These are phyloP conservation scores for Colletotrichum theobromicola DNA, from an alignment of 2,329 filamentous ascomycete species.

Conservation along the genomic window DNA sequence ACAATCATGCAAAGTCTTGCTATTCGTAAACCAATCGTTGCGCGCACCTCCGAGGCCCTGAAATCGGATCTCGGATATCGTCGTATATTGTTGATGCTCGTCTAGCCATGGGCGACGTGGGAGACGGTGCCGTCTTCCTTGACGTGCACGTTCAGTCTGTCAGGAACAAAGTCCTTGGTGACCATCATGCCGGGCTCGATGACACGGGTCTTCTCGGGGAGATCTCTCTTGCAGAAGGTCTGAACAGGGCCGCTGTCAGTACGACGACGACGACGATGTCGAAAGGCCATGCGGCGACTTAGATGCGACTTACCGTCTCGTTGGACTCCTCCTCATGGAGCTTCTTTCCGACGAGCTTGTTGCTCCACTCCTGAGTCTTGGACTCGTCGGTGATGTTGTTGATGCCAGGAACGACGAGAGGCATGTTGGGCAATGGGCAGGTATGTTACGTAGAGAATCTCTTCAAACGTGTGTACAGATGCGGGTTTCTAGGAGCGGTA, in stretches of 20 bases:
- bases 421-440: slow-evolving; percentile 50
- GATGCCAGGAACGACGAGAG: slow-evolving; percentile 68
- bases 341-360: slow-evolving; percentile 69
- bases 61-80: background rate
- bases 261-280: background rate
- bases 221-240: slow-evolving; percentile 65
- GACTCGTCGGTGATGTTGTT: slow-evolving; percentile 48
- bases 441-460: background rate
- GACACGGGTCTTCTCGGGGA: slow-evolving; percentile 61
- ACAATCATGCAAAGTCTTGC: background rate
- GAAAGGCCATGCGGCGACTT: background rate
- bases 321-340: slow-evolving; percentile 55
- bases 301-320: slow-evolving; percentile 56
- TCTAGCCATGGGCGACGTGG: slow-evolving; percentile 61
- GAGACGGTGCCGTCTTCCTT: slow-evolving; percentile 65
- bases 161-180: slow-evolving; percentile 60
- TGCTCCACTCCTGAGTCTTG: slow-evolving; percentile 63
- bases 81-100: background rate
- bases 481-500: background rate
- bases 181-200: slow-evolving; percentile 62
- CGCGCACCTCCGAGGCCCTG: background rate
- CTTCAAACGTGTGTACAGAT: background rate
- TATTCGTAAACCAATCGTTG: background rate
- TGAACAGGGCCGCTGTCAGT: slow-evolving; percentile 30
- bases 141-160: slow-evolving; percentile 64